Evolutionary conservation across 495 filamentous ascomycete species (phyloP).

Genomic region (Podospora pseudopauciseta): DNA sequence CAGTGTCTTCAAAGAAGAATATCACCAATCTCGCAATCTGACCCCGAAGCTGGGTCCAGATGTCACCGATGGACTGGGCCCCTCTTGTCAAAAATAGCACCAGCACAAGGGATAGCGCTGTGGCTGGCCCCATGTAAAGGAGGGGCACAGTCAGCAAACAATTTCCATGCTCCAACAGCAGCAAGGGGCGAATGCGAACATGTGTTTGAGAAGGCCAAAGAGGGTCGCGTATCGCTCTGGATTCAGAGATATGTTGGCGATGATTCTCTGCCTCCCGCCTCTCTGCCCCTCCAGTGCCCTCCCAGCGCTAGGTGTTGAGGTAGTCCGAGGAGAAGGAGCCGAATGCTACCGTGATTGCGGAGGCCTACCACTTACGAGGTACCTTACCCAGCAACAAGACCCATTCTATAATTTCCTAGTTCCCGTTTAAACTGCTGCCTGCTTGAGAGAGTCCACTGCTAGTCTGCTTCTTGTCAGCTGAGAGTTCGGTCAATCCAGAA

Average conservation of each 20-base stretch:
- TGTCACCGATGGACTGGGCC: not conserved
- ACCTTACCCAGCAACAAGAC: not conserved
- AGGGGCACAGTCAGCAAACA: slow-evolving; percentile 5
- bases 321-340: slow-evolving; percentile 8
- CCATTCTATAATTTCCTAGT: not conserved
- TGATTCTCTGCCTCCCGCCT: not conserved
- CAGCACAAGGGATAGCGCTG: not conserved
- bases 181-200: not conserved
- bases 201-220: not conserved
- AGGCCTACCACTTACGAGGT: not conserved
- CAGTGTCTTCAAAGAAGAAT: not conserved
- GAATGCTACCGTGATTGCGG: not conserved
- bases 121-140: not conserved
- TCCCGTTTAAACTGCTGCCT: not conserved
- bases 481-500: not conserved
- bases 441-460: not conserved
- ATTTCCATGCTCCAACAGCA: slow-evolving; percentile 1
- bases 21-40: not conserved
- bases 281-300: not conserved
- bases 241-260: not conserved
- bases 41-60: not conserved
- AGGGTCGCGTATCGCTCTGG: not conserved
- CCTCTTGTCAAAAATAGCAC: not conserved
- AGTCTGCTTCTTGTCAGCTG: not conserved
- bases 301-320: not conserved